Conservation (phyloP, 1,139 yeast genomes). For the Wickerhamomyces sp. region DNA sequence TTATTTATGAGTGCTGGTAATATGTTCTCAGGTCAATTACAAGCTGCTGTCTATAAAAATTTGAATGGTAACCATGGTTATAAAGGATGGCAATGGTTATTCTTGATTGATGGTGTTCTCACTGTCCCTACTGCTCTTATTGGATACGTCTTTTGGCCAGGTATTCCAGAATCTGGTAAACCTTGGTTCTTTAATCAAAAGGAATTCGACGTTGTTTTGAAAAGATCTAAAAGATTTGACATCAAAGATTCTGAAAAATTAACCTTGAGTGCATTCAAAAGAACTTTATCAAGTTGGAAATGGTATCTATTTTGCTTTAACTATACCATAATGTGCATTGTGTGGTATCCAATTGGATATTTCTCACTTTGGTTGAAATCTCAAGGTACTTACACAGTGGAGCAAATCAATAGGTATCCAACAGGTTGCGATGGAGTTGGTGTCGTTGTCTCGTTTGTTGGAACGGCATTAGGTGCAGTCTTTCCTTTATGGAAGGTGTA, state of each 20-base stretch:
- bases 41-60: conserved; percentile 19
- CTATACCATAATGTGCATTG: conserved; percentile 5
- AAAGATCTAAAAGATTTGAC: conserved; percentile 3
- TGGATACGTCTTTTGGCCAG: conserved; percentile 2
- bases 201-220: not conserved
- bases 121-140: conserved; percentile 1
- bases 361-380: conserved; percentile 15
- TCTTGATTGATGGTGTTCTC: conserved; percentile 1
- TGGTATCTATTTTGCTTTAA: conserved; percentile 3
- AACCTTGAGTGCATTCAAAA: conserved; percentile 1
- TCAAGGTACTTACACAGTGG: conserved; percentile 8
- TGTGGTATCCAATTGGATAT: conserved; percentile 14
- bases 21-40: conserved; percentile 58
- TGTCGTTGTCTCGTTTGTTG: conserved; percentile 7
- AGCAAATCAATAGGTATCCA: conserved; percentile 16
- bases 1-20: conserved; percentile 19
- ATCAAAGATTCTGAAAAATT: conserved; percentile 2
- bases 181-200: conserved; percentile 1
- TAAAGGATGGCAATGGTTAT: conserved; percentile 2
- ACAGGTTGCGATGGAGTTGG: conserved; percentile 14
- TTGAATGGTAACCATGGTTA: not conserved
- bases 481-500: conserved; percentile 26
- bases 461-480: conserved; percentile 15
- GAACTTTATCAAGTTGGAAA: conserved; percentile 4
- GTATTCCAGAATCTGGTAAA: conserved; percentile 2